These are phyloP conservation scores for Phragmites australis DNA, from an alignment of 176 grass and related monocot species.

Conservation along the genomic window DNA sequence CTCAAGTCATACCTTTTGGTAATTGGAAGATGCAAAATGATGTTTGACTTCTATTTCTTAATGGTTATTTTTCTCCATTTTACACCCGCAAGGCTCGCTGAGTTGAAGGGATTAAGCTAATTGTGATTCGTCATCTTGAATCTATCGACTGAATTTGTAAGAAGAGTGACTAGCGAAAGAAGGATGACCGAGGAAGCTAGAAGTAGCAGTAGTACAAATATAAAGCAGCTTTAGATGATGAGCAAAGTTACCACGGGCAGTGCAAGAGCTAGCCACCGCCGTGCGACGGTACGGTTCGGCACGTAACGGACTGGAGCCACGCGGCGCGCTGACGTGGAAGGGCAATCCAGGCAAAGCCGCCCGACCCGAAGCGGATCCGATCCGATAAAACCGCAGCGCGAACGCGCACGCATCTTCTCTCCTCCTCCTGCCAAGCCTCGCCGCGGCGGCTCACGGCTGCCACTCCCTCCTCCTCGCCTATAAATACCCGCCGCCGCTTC, in stretches of 20 bases:
- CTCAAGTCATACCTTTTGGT: too few relatives aligned
- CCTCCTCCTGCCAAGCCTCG: background rate
- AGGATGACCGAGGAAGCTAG: background rate
- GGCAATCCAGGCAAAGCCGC: background rate
- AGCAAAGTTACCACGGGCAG: background rate
- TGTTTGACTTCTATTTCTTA: too few relatives aligned
- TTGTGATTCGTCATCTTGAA: too few relatives aligned
- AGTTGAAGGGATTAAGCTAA: too few relatives aligned
- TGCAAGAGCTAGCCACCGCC: background rate
- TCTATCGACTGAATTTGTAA: too few relatives aligned
- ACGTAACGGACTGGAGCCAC: background rate
- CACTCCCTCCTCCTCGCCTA: background rate
- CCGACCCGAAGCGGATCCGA: background rate
- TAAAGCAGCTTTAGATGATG: background rate
- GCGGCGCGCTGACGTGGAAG: conserved; percentile 20
- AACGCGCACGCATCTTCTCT: background rate
- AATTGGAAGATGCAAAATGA: too few relatives aligned
- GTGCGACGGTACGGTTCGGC: background rate
- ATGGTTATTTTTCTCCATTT: too few relatives aligned
- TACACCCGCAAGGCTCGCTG: too few relatives aligned
- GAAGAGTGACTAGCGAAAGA: too few relatives aligned
- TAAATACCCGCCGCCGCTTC: background rate
- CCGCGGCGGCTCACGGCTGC: conserved; percentile 11
- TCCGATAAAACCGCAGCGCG: background rate
- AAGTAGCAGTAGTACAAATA: background rate